These are phyloP conservation scores for Septoria linicola DNA, from an alignment of 2,329 filamentous ascomycete genomes.

Conservation along the genomic window DNA sequence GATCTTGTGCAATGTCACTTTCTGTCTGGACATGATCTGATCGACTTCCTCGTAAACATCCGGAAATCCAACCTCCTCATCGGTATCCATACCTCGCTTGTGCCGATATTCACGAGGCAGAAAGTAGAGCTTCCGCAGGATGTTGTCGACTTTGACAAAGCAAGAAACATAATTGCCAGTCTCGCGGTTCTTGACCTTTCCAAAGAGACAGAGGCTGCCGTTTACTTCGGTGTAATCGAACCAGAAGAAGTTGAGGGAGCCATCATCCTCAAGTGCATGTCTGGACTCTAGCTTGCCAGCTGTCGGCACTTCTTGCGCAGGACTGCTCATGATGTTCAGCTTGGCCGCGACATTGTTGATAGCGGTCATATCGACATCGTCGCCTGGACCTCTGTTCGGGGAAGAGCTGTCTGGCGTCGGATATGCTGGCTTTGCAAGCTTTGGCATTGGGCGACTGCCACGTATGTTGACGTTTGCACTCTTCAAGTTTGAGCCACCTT, in stretches of 20 bases:
- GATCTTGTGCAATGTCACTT: conserved; percentile 87
- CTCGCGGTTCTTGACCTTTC: conserved; percentile 90
- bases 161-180: conserved; percentile 79
- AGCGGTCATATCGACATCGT: conserved; percentile 67
- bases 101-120: conserved; percentile 70
- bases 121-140: conserved; percentile 89
- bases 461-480: conserved; percentile 78
- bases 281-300: conserved; percentile 80
- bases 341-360: conserved; percentile 88
- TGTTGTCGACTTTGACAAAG: conserved; percentile 94
- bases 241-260: conserved; percentile 93
- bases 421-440: conserved; percentile 64
- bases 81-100: conserved; percentile 64
- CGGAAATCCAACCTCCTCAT: conserved; percentile 78
- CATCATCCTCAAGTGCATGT: conserved; percentile 90
- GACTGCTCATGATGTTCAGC: conserved; percentile 79
- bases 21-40: conserved; percentile 79
- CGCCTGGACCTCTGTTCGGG: conserved; percentile 60
- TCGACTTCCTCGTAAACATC: conserved; percentile 91
- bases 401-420: conserved; percentile 76
- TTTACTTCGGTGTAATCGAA: conserved; percentile 92
- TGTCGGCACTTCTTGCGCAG: conserved; percentile 62
- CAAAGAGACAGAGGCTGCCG: conserved; percentile 88
- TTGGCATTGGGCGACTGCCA: conserved; percentile 75
- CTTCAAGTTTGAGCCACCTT: conserved; percentile 62